Percentiles rank a stretch among this genome's conserved stretches.
phyloP scores from a whole-genome alignment of 495 filamentous ascomycete genomes.

The Podospora tetraspora region DNA sequence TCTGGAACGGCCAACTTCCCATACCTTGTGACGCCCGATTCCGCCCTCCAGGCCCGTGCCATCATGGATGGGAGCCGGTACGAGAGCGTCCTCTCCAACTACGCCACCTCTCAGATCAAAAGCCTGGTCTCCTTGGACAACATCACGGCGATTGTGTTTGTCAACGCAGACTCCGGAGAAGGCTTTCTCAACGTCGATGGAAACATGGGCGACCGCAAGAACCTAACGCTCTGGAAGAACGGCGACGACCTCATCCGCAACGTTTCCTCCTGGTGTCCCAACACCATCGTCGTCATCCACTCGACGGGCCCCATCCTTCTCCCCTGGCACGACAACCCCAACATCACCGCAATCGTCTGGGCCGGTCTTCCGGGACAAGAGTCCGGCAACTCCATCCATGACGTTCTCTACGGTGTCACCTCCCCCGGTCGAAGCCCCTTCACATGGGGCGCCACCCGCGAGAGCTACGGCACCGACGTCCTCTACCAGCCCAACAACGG shows the following conservation, averaged over 20 bases:
- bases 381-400: slow-evolving; percentile 82
- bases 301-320: slow-evolving; percentile 75
- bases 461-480: slow-evolving; percentile 70
- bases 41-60: slow-evolving; percentile 75
- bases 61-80: slow-evolving; percentile 55
- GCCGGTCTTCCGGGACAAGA: slow-evolving; percentile 91
- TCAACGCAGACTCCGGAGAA: slow-evolving; percentile 82
- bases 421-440: slow-evolving; percentile 89
- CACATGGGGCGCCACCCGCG: slow-evolving; percentile 70
- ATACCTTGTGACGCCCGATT: slow-evolving; percentile 82
- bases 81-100: slow-evolving; percentile 72
- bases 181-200: slow-evolving; percentile 78
- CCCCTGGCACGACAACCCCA: slow-evolving; percentile 75
- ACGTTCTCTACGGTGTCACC: slow-evolving; percentile 83
- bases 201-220: slow-evolving; percentile 86
- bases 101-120: slow-evolving; percentile 51
- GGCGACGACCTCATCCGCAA: slow-evolving; percentile 74
- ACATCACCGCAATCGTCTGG: slow-evolving; percentile 91
- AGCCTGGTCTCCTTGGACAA: slow-evolving; percentile 60
- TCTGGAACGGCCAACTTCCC: slow-evolving; percentile 87
- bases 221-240: slow-evolving; percentile 82
- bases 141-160: slow-evolving; percentile 76
- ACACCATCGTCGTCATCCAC: slow-evolving; percentile 92
- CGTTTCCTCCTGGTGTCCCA: slow-evolving; percentile 71
- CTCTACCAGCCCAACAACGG: slow-evolving; percentile 72